A percentile compares a stretch with the other conserved stretches of the same genome.
Conservation (phyloP, 495 filamentous ascomycete species). For the Pseudotulostoma volvatum region DNA sequence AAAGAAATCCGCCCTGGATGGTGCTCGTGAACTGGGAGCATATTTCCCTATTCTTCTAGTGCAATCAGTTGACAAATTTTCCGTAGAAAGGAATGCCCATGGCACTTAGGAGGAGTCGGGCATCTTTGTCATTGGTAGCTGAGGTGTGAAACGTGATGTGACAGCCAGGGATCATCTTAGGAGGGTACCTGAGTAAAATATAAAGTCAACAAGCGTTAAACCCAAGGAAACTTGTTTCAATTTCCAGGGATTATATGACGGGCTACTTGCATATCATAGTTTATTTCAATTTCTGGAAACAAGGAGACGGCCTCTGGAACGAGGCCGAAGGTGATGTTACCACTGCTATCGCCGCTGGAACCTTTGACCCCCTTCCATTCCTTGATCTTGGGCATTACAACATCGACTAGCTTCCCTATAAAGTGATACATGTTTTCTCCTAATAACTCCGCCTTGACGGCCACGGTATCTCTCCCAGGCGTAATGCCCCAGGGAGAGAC, state of each 20-base stretch:
- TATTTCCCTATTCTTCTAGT: too few species aligned
- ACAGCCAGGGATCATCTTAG: slow-evolving; percentile 86
- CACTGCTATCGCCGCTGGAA: slow-evolving; percentile 61
- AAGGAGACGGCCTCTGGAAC: slow-evolving; percentile 49
- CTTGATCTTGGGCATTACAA: slow-evolving; percentile 88
- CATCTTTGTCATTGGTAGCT: slow-evolving; percentile 79
- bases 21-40: too few species aligned
- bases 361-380: slow-evolving; percentile 78
- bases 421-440: slow-evolving; percentile 81
- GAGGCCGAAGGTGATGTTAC: slow-evolving; percentile 75
- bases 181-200: slow-evolving; percentile 43
- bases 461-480: slow-evolving; percentile 30
- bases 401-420: slow-evolving; percentile 63
- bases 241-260: neutral
- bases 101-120: slow-evolving; percentile 64
- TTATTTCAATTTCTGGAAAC: slow-evolving; percentile 87
- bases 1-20: too few species aligned
- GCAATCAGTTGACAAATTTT: slow-evolving; percentile 37
- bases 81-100: slow-evolving; percentile 74
- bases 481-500: slow-evolving; percentile 51
- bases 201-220: slow-evolving; percentile 5
- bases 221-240: neutral
- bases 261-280: slow-evolving; percentile 66
- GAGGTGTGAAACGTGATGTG: slow-evolving; percentile 77
- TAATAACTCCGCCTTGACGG: slow-evolving; percentile 50